Percentiles rank a stretch among this genome's conserved stretches.
These are phyloP conservation scores for Naematelia encephala DNA, from an alignment of 768 basidiomycete genomes.

Conservation along the genomic window DNA sequence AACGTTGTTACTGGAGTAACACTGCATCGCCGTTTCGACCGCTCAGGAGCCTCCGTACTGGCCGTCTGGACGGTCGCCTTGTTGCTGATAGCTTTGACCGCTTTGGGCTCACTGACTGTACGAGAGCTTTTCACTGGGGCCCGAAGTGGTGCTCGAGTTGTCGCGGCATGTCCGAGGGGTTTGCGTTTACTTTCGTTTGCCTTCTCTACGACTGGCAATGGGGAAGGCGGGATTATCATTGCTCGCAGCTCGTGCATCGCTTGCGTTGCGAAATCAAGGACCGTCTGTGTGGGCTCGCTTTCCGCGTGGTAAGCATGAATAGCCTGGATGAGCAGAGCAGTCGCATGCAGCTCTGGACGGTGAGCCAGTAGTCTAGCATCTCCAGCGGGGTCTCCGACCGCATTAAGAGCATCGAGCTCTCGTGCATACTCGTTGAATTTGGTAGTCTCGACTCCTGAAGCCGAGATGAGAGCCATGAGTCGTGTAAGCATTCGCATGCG, in stretches of 20 bases:
- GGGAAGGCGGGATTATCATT: constrained; percentile 15
- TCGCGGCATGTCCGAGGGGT: constrained; percentile 2
- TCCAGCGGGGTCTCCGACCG: background rate
- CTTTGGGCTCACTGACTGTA: background rate
- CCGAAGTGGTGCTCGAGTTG: background rate
- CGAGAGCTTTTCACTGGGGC: background rate
- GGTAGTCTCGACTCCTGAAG: constrained; percentile 36
- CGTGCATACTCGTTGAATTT: constrained; percentile 41
- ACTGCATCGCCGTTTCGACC: background rate
- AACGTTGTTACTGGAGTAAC: constrained; percentile 5
- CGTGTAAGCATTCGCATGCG: constrained; percentile 56
- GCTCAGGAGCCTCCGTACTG: background rate
- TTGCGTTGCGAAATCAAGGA: background rate
- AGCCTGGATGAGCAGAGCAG: constrained; percentile 12
- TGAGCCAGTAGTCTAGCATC: background rate
- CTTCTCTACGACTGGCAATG: constrained; percentile 1
- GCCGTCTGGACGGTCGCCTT: background rate
- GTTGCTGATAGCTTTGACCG: background rate
- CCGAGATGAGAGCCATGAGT: constrained; percentile 58
- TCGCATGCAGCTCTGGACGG: background rate
- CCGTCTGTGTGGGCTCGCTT: background rate
- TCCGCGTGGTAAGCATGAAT: constrained; percentile 13
- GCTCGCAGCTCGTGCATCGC: constrained; percentile 5
- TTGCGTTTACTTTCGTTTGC: background rate
- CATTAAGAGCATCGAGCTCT: background rate